Conservation (phyloP, 2,329 filamentous ascomycete species). For the Dothiorella sarmentorum region DNA sequence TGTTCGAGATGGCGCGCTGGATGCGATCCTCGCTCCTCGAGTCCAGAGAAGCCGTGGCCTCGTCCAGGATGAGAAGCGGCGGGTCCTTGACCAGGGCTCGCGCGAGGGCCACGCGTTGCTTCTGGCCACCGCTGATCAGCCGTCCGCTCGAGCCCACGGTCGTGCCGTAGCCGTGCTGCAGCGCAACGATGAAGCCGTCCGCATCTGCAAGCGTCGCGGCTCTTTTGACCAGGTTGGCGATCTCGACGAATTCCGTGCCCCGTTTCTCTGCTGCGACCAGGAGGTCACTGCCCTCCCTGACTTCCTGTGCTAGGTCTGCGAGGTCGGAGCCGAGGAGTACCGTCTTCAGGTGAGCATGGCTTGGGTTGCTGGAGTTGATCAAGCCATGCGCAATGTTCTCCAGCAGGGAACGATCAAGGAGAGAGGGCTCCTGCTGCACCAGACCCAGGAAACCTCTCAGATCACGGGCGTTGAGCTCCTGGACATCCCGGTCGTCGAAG, state of each 20-base stretch:
- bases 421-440: constrained; percentile 52
- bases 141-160: constrained; percentile 53
- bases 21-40: constrained; percentile 57
- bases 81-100: constrained; percentile 55
- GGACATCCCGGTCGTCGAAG: constrained; percentile 39
- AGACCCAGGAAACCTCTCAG: constrained; percentile 37
- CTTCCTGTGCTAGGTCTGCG: constrained; percentile 48
- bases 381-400: constrained; percentile 54
- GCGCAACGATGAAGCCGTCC: constrained; percentile 51
- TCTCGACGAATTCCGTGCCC: constrained; percentile 47
- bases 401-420: constrained; percentile 51
- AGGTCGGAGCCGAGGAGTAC: constrained; percentile 51
- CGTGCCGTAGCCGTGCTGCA: constrained; percentile 49
- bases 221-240: constrained; percentile 48
- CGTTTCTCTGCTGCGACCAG: constrained; percentile 45
- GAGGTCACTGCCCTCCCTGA: constrained; percentile 48
- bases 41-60: constrained; percentile 60
- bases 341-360: constrained; percentile 40
- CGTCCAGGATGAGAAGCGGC: constrained; percentile 57
- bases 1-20: constrained; percentile 41
- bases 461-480: constrained; percentile 35
- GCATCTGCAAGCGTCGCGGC: constrained; percentile 60
- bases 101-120: constrained; percentile 59
- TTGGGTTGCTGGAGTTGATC: constrained; percentile 36
- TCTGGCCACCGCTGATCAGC: constrained; percentile 56